A percentile compares a stretch with the other conserved stretches of the same genome.
Evolutionary conservation across 345 rosid genomes (phyloP).

Genomic region (Gossypium herbaceum): DNA sequence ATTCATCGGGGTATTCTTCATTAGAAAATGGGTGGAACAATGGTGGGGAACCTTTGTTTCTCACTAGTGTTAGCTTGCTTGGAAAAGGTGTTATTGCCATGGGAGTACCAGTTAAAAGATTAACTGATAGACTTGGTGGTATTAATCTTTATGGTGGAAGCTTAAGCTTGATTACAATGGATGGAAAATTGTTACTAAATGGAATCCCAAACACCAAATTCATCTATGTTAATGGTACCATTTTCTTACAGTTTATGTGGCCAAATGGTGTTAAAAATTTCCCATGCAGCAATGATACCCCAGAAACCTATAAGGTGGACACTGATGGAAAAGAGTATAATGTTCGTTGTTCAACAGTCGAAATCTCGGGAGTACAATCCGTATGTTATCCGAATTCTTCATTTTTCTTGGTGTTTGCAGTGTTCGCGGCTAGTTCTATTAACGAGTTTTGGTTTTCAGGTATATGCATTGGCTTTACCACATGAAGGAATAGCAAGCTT

Average conservation of each 20-base stretch:
- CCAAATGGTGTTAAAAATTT: background rate
- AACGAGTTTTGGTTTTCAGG: slow-evolving; percentile 31
- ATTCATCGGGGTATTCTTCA: slow-evolving; percentile 29
- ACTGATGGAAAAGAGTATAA: slow-evolving; percentile 16
- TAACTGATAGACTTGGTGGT: slow-evolving; percentile 17
- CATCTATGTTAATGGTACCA: background rate
- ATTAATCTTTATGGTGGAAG: slow-evolving; percentile 34
- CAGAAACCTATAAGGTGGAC: background rate
- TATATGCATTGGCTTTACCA: slow-evolving; percentile 46
- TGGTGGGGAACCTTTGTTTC: slow-evolving; percentile 23
- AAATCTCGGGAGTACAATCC: slow-evolving; percentile 33
- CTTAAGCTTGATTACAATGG: slow-evolving; percentile 35
- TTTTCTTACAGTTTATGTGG: slow-evolving; percentile 12
- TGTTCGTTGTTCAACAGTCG: slow-evolving; percentile 29
- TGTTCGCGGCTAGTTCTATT: background rate
- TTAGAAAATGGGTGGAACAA: slow-evolving; percentile 29
- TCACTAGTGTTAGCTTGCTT: slow-evolving; percentile 23
- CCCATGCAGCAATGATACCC: slow-evolving; percentile 19
- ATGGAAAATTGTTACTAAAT: slow-evolving; percentile 29
- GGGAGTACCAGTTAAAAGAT: slow-evolving; percentile 30
- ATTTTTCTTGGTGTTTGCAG: background rate
- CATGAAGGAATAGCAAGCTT: slow-evolving; percentile 20
- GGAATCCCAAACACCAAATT: slow-evolving; percentile 23
- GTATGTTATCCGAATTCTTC: slow-evolving; percentile 17
- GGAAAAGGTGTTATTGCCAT: slow-evolving; percentile 32